Percentiles rank a stretch among this genome's conserved stretches.
Evolutionary conservation across 2,329 filamentous ascomycete genomes (phyloP).

Genomic region (Thielaviopsis musarum): DNA sequence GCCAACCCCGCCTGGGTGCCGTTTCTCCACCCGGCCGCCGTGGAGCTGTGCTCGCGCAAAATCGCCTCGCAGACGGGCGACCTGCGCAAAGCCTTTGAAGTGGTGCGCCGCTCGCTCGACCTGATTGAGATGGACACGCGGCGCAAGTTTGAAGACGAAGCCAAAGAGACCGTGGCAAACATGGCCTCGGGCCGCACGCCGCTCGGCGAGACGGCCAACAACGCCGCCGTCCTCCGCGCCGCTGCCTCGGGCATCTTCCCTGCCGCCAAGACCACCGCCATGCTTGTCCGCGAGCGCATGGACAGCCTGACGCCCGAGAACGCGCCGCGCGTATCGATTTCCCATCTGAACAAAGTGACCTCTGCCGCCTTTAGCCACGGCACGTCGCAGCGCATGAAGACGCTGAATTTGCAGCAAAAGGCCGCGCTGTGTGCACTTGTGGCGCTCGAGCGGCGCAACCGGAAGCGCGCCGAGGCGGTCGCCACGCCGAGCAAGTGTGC

Average conservation of each 20-base stretch:
- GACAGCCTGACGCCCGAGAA: conserved; percentile 52
- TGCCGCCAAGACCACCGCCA: conserved; percentile 26
- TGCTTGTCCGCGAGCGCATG: conserved; percentile 36
- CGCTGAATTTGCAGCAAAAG: conserved; percentile 90
- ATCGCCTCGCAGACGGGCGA: conserved; percentile 90
- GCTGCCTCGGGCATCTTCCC: conserved; percentile 23
- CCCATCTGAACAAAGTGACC: conserved; percentile 82
- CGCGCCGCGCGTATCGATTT: conserved; percentile 76
- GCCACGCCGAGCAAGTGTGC: conserved; percentile 41
- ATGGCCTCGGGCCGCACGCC: conserved; percentile 58
- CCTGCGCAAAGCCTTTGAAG: conserved; percentile 85
- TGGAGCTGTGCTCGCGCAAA: conserved; percentile 87
- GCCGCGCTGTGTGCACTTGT: conserved; percentile 80
- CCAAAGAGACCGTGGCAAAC: conserved; percentile 37
- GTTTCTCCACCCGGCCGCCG: conserved; percentile 84
- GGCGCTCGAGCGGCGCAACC: conserved; percentile 64
- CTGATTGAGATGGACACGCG: conserved; percentile 73
- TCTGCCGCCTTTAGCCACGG: conserved; percentile 82
- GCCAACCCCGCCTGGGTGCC: conserved; percentile 48
- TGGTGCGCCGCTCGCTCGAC: conserved; percentile 78
- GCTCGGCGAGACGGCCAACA: conserved; percentile 64
- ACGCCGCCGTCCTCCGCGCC: conserved; percentile 5
- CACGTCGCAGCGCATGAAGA: conserved; percentile 64
- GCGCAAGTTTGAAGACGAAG: conserved; percentile 50
- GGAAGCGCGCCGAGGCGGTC: conserved; percentile 18